These are phyloP conservation scores for Actinomucor elegans DNA, from an alignment of 371 early-diverging fungal genomes.

Conservation along the genomic window DNA sequence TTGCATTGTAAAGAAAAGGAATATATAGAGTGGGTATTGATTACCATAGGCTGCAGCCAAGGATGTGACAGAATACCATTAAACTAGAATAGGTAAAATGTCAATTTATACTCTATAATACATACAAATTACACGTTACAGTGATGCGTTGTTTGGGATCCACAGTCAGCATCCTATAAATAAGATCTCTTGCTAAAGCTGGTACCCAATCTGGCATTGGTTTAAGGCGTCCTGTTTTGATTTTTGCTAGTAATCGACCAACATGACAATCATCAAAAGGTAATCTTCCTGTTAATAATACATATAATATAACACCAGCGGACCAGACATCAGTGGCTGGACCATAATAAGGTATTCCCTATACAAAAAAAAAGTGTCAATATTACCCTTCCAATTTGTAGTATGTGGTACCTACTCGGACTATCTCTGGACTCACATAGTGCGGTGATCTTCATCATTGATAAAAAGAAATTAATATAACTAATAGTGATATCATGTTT, in stretches of 20 bases:
- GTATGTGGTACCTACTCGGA: conserved; percentile 44
- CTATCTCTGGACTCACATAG: conserved; percentile 92
- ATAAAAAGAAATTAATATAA: conserved; percentile 21
- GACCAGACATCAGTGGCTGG: conserved; percentile 79
- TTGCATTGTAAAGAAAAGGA: background rate
- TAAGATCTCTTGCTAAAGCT: conserved; percentile 55
- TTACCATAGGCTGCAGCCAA: conserved; percentile 21
- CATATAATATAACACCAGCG: conserved; percentile 73
- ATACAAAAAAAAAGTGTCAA: conserved; percentile 72
- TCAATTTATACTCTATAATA: background rate
- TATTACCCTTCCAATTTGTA: conserved; percentile 11
- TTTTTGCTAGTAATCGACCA: conserved; percentile 67
- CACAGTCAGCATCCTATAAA: conserved; percentile 28
- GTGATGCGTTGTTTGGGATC: conserved; percentile 39
- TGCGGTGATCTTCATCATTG: conserved; percentile 72
- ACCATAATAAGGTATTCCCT: conserved; percentile 71
- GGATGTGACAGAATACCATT: conserved; percentile 34
- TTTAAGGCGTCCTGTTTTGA: conserved; percentile 41
- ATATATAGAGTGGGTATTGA: background rate
- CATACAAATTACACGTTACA: conserved; percentile 26
- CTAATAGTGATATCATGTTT: conserved; percentile 44
- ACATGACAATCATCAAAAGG: conserved; percentile 80
- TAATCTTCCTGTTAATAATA: conserved; percentile 68
- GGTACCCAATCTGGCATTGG: conserved; percentile 63
- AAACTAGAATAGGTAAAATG: conserved; percentile 19